Evolutionary conservation across 2,329 filamentous ascomycete genomes (phyloP).

Genomic region (Chaetomium sp.): DNA sequence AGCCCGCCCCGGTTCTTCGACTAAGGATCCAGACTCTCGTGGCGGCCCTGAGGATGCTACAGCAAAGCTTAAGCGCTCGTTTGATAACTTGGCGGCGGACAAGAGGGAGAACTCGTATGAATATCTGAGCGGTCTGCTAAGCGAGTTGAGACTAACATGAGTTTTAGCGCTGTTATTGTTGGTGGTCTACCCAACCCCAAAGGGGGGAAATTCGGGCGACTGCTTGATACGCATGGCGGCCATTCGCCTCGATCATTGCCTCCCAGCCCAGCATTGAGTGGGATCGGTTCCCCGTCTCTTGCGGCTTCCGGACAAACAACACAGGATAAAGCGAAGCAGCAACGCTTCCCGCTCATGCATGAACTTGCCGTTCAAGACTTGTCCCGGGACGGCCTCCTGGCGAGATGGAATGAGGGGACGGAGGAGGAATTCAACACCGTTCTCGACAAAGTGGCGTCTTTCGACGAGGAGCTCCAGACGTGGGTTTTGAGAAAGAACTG

Average conservation of each 20-base stretch:
- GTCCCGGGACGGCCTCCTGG: conserved; percentile 42
- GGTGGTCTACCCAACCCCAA: conserved; percentile 25
- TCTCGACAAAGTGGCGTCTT: conserved; percentile 53
- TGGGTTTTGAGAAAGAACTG: conserved; percentile 51
- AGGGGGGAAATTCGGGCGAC: conserved; percentile 33
- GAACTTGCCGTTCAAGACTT: conserved; percentile 51
- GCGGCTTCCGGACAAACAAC: conserved; percentile 43
- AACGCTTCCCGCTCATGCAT: conserved; percentile 48
- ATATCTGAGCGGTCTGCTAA: conserved; percentile 9
- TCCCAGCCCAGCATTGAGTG: conserved; percentile 50
- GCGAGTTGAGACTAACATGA: conserved; percentile 26
- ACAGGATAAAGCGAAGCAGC: conserved; percentile 42
- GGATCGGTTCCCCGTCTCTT: conserved; percentile 47
- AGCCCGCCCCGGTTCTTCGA: conserved; percentile 5
- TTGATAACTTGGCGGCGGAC: conserved; percentile 38
- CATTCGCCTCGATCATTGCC: conserved; percentile 41
- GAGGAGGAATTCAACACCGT: conserved; percentile 48
- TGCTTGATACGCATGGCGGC: conserved; percentile 35
- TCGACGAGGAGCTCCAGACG: conserved; percentile 41
- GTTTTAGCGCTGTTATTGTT: conserved; percentile 34
- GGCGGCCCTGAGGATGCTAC: conserved; percentile 27
- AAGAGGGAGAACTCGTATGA: conserved; percentile 42
- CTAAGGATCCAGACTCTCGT: conserved; percentile 10
- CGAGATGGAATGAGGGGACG: conserved; percentile 41
- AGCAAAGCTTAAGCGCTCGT: conserved; percentile 41